These are phyloP conservation scores for Macrophomina pseudophaseolina DNA, from an alignment of 2,329 filamentous ascomycete species.

Conservation along the genomic window DNA sequence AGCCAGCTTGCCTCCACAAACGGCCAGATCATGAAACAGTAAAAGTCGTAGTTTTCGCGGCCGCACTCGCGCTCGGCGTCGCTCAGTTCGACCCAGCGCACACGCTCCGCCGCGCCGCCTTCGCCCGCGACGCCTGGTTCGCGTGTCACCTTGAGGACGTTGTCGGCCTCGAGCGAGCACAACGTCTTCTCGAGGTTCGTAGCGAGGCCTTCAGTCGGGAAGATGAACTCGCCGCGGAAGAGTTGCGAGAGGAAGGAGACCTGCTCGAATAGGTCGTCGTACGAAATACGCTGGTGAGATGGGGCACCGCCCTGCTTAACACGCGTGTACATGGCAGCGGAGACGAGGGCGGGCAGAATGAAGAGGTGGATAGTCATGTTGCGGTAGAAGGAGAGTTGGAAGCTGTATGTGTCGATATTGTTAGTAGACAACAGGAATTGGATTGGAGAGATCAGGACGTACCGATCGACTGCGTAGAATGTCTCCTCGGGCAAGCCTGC, in stretches of 20 bases:
- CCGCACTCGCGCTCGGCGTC: slow-evolving; percentile 77
- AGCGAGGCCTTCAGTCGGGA: slow-evolving; percentile 81
- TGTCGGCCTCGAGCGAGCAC: slow-evolving; percentile 75
- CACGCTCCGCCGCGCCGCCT: slow-evolving; percentile 49
- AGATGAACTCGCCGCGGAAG: slow-evolving; percentile 97
- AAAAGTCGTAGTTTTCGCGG: slow-evolving; percentile 96
- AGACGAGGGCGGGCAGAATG: slow-evolving; percentile 89
- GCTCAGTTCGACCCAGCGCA: slow-evolving; percentile 75
- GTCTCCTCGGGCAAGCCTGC: slow-evolving; percentile 85
- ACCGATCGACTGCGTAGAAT: background rate
- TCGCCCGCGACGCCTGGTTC: slow-evolving; percentile 27
- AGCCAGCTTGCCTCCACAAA: slow-evolving; percentile 97
- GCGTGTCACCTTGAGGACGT: slow-evolving; percentile 70
- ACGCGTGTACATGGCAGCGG: slow-evolving; percentile 84
- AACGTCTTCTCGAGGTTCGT: slow-evolving; percentile 83
- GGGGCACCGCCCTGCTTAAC: slow-evolving; percentile 92
- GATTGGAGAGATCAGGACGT: too few relatives aligned
- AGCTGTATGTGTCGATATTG: slow-evolving; percentile 48
- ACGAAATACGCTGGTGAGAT: slow-evolving; percentile 77
- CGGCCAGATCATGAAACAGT: slow-evolving; percentile 98
- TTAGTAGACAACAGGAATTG: background rate
- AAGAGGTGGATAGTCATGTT: slow-evolving; percentile 99
- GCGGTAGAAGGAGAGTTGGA: slow-evolving; percentile 96
- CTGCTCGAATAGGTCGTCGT: slow-evolving; percentile 74
- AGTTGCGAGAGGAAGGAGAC: slow-evolving; percentile 80